Conservation (phyloP, 768 basidiomycete genomes). For the Tubosaeta sp. region DNA sequence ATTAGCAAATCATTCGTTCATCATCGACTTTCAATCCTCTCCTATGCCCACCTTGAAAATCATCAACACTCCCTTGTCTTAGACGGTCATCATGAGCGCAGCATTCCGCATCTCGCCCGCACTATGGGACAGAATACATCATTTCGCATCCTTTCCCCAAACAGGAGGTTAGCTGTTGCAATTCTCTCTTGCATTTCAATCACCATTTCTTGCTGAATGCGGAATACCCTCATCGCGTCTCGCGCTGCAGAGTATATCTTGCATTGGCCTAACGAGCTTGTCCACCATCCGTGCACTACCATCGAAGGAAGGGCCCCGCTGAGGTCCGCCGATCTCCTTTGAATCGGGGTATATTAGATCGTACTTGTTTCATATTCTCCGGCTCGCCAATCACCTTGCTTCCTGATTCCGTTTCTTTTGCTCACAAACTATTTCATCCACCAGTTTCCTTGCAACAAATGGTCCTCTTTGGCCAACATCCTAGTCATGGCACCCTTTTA, state of each 20-base stretch:
- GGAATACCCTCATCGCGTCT: not conserved
- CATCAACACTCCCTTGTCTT: too few species aligned
- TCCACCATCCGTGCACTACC: too few species aligned
- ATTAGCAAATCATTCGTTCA: not conserved
- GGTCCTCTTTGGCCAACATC: slow-evolving; percentile 96
- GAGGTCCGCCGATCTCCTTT: not conserved
- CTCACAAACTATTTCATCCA: not conserved
- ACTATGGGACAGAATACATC: slow-evolving; percentile 88
- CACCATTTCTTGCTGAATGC: too few species aligned
- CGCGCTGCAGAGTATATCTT: not conserved
- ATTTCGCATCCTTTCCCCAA: slow-evolving; percentile 89
- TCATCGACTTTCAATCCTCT: not conserved
- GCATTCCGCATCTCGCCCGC: slow-evolving; percentile 69
- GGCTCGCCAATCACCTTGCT: not conserved
- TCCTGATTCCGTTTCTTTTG: slow-evolving; percentile 5
- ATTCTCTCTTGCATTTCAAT: too few species aligned
- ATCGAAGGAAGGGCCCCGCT: not conserved
- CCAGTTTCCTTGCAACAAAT: slow-evolving; percentile 96
- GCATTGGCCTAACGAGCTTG: too few species aligned
- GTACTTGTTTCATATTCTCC: too few species aligned
- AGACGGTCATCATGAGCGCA: slow-evolving; percentile 31
- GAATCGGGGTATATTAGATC: too few species aligned
- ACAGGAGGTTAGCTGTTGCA: slow-evolving; percentile 64
- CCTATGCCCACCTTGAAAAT: not conserved
- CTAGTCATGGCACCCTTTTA: slow-evolving; percentile 90